Percentiles rank a stretch among this genome's conserved stretches.
Conservation (phyloP, 192 early-diverging fungal genomes). For the Cetraspora pellucida region DNA sequence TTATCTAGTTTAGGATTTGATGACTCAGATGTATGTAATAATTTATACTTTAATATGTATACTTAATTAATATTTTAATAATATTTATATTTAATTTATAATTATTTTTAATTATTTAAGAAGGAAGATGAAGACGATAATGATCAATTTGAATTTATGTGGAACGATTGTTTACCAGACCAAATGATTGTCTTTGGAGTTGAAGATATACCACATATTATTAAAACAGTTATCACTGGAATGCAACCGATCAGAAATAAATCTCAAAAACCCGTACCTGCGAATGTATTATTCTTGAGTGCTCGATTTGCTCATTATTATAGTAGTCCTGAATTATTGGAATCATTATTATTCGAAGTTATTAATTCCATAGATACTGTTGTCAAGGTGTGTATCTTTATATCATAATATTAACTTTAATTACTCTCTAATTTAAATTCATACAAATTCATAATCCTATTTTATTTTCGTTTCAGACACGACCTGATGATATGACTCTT, state of each 20-base stretch:
- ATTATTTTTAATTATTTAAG: not conserved
- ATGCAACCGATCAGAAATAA: conserved; percentile 65
- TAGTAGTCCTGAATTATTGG: conserved; percentile 70
- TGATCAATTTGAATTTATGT: conserved; percentile 64
- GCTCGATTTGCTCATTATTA: conserved; percentile 89
- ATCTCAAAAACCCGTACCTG: conserved; percentile 69
- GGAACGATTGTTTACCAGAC: conserved; percentile 79
- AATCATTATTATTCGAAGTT: conserved; percentile 64
- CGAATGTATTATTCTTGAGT: conserved; percentile 86
- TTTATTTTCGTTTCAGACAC: not conserved
- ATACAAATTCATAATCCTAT: not conserved
- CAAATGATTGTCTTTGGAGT: conserved; percentile 97
- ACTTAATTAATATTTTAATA: not conserved
- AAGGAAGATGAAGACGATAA: conserved; percentile 43
- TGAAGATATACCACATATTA: conserved; percentile 69
- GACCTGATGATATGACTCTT: conserved; percentile 56
- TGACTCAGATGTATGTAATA: conserved; percentile 40
- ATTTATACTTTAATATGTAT: not conserved
- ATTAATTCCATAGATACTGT: conserved; percentile 60
- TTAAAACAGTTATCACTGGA: conserved; percentile 69
- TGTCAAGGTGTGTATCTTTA: conserved; percentile 46
- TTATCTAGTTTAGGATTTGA: conserved; percentile 46
- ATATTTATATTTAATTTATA: not conserved
- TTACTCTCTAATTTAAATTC: too few species aligned
- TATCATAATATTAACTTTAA: not conserved